Base-by-base conservation (phyloP, 1,139 yeast genomes). In the Zygosaccharomyces sapae region DNA sequence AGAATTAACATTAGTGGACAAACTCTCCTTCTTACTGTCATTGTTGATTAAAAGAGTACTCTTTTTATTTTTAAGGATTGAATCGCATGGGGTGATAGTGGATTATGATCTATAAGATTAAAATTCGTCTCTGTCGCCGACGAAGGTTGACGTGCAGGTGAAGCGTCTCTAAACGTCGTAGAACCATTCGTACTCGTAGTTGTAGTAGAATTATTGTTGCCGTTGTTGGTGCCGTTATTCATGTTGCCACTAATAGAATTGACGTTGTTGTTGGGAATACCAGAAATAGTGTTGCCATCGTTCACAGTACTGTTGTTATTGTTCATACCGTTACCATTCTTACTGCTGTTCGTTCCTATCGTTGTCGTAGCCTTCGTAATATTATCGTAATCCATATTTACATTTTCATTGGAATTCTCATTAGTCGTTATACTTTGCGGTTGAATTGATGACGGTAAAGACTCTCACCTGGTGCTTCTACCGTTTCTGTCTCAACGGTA, bases 401-500 rank as follows among this genome's bases (percentile, higher is more conserved):
- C n/a, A n/a, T 30, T 29, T 12, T 19, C 18, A 19, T 33, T 12
- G 25, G 5, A 33, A 27, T 12, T 29, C 10, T 18, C 33, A 24
- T 42, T 18, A 16, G 25, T 18, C 7, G 18, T 29, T 18, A 18
- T 36, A 16, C 35, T 42, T 19, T 18, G 37, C 10, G 36, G 30
- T 8, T 27, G 30, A 16, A 27, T 34, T 38, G 44, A 24, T 19
- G 36, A 29, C 27, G 40, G 48, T 22, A 48, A 38, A 48, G 40
- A 9, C 51, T 37, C 24, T 48, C 45, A 2, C 45, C 51, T 4
- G 66, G 60, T 10, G 69, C 59, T 41, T 65, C 65, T 25, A 66
- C 69, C 1, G 68, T 65, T 49, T 66, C 70, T n/a, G 69, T 63
- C 49, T 66, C 70, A 19, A 66, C 69, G 29, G 62, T 63, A 50